Evolutionary conservation across 2,329 filamentous ascomycete genomes (phyloP), one percentile per base, ranked within the genome.

Genomic region (Nigrograna mackinnonii): DNA sequence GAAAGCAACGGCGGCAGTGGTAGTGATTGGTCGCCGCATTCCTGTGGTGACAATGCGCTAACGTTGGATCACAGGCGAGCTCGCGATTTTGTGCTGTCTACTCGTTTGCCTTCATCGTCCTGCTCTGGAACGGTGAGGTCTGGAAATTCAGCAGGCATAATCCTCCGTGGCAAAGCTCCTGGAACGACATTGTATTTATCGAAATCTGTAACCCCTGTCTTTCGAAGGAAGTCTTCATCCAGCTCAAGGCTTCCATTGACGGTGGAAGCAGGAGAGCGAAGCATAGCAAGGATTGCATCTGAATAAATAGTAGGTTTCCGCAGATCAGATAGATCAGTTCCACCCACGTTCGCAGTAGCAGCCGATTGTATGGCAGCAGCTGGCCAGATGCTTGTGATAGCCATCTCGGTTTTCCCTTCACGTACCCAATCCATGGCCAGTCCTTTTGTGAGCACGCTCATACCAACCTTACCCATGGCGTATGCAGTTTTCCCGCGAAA

Each of bases 401-500:
- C 85, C 87, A 92, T 90, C 5, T 81, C 73, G 0, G 58, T 69
- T 53, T 80, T 77, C 0, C 79, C 83, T 53, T 91, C 78, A 22
- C 89, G 73, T 51, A 80, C 72, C 61, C 87, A 89, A 56, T 95
- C 90, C 85, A 94, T 89, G 0, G 86, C 88, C 12, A 95, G 71
- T 0, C 89, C 90, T 62, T 89, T 89, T 0, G 86, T 89, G 33
- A 95, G 64, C 3, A 92, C 86, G 56, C 82, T 87, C 89, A 95
- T 95, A 33, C 77, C 87, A 3, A 92, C 79, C 62, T 94, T 94
- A 49, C 78, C 79, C 69, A 83, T 80, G 0, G 90, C 88, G 69
- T 95, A 95, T 12, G 86, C 88, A 2, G 89, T 88, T 77, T 95
- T 95, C 9, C 89, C 90, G 17, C 87, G 73, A 66, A 94, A 91